Conservation (phyloP, 768 basidiomycete species). For the Gloeophyllum trabeum region DNA sequence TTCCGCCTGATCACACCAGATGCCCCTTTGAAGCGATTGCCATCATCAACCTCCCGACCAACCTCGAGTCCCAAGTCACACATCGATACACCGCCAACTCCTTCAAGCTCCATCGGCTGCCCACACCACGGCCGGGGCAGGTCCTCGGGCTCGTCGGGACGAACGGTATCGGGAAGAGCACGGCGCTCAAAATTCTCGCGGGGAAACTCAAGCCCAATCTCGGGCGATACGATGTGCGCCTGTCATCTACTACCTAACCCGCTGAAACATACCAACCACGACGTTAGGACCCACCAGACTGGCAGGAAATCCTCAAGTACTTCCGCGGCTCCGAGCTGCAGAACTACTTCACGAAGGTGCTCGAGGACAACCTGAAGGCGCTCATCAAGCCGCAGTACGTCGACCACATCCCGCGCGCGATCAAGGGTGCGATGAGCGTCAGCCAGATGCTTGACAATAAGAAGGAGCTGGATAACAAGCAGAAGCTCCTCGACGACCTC, state of each 20-base stretch:
- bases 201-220: conserved; percentile 98
- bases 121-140: conserved; percentile 94
- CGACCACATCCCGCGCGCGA: conserved; percentile 93
- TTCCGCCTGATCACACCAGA: conserved; percentile 27
- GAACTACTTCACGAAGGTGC: conserved; percentile 98
- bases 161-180: conserved; percentile 99
- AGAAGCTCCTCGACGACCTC: conserved; percentile 74
- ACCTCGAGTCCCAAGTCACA: conserved; percentile 90
- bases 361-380: conserved; percentile 97
- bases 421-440: conserved; percentile 85
- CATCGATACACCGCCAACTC: conserved; percentile 98
- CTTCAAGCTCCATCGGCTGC: conserved; percentile 97
- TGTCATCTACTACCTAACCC: conserved; percentile 1
- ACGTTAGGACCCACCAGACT: conserved; percentile 87
- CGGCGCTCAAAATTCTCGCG: conserved; percentile 91
- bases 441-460: conserved; percentile 88
- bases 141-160: conserved; percentile 98
- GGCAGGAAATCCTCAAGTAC: conserved; percentile 97
- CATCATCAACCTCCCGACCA: conserved; percentile 98
- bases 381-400: conserved; percentile 99
- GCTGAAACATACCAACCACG: conserved; percentile 2
- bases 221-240: conserved; percentile 83
- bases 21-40: conserved; percentile 99
- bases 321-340: conserved; percentile 98
- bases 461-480: conserved; percentile 81